Base-by-base conservation (phyloP, 2,329 filamentous ascomycete genomes). In the Epichloe festucae region DNA sequence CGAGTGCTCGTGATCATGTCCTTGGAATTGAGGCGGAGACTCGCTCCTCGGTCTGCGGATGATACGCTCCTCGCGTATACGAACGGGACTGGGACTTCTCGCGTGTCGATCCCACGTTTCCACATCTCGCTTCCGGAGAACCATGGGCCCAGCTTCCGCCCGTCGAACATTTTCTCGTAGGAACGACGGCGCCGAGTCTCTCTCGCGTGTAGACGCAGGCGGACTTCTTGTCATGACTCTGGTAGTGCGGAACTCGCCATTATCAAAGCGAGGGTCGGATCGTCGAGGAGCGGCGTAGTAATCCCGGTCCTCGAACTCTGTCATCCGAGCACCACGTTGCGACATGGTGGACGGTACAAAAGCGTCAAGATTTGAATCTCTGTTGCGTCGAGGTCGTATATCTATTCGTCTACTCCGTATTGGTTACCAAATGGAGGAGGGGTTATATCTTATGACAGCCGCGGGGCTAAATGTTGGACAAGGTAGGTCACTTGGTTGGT, bases 61-160 rank as follows among this genome's bases (percentile, higher is more conserved):
- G 48, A 73, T 60, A 42, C 73, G 70, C 56, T 70, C 65, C 58
- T 75, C 71, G 35, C 70, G 65, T 46, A 70, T 62, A 7, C 68
- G 68, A 17, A 69, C 55, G 23, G 73, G 72, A 54, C 66, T 69
- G 53, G 70, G 74, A 49, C 69, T 73, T 48, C 71, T 68, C 42
- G 65, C 67, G 50, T 70, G 72, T 50, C 70, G 70, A 61, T 79
- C 76, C 53, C 76, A 60, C 1, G 73, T 77, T 65, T 80, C 77
- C 48, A 79, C 68, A 52, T 80, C 76, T 45, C 76, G 71, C 57
- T 74, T 67, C 49, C 77, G 73, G 46, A 81, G 69, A 17, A 81
- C 77, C 59, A 81, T 63, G 39, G 72, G 69, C 3, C 76, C 76
- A 27, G 71, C 64, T 53, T 79, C 76, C 27, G 63, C 53, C 14